phyloP scores from a whole-genome alignment of 495 filamentous ascomycete species.

The Cercophora newfieldiana region DNA sequence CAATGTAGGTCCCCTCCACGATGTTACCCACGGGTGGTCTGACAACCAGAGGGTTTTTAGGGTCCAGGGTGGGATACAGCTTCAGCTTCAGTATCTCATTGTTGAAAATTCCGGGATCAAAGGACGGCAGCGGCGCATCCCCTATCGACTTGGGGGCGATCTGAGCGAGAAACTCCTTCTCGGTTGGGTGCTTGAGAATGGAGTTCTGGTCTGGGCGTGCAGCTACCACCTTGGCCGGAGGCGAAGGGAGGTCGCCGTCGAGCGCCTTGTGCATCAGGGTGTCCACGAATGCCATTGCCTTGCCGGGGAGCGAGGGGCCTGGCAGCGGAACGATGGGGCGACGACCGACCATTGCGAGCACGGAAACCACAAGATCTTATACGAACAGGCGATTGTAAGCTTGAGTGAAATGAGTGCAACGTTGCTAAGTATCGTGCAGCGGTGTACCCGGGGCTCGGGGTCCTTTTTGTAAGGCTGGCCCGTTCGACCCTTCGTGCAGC shows the following conservation, averaged over 20 bases:
- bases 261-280: constrained; percentile 19
- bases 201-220: constrained; percentile 20
- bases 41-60: constrained; percentile 20
- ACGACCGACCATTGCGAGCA: constrained; percentile 17
- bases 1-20: constrained; percentile 34
- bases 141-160: constrained; percentile 23
- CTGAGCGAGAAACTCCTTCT: constrained; percentile 30
- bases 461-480: constrained; percentile 9
- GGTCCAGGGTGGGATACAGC: constrained; percentile 31
- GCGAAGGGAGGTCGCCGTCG: constrained; percentile 23
- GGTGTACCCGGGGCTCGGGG: background rate
- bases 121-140: constrained; percentile 31
- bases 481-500: background rate
- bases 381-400: background rate
- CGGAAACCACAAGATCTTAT: background rate
- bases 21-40: constrained; percentile 31
- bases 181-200: constrained; percentile 32
- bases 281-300: constrained; percentile 17
- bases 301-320: constrained; percentile 15
- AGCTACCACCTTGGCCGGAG: constrained; percentile 18
- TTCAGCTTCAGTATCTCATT: constrained; percentile 33
- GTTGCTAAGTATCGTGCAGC: background rate
- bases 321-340: constrained; percentile 5
- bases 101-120: constrained; percentile 37
- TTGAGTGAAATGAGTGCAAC: background rate